phyloP scores from a whole-genome alignment of 2,329 filamentous ascomycete genomes.

The Fusarium foetens region DNA sequence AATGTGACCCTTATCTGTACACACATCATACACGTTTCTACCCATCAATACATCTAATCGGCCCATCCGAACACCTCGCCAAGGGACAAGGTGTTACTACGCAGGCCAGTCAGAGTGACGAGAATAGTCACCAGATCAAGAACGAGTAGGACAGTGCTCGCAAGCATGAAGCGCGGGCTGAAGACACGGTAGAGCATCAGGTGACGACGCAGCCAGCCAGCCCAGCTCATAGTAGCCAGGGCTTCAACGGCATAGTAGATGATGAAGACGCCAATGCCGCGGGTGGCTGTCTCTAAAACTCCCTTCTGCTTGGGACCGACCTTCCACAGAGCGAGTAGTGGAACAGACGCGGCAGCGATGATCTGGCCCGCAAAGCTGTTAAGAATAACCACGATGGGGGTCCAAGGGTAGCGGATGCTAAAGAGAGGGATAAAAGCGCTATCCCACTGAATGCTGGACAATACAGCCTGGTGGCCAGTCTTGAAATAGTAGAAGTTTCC shows the following conservation, averaged over 20 bases:
- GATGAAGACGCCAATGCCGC: conserved; percentile 78
- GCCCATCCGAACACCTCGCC: conserved; percentile 89
- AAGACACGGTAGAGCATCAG: conserved; percentile 98
- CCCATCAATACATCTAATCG: conserved; percentile 50
- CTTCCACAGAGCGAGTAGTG: conserved; percentile 90
- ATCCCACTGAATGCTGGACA: conserved; percentile 95
- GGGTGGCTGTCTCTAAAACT: conserved; percentile 75
- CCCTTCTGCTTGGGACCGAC: conserved; percentile 77
- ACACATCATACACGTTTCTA: conserved; percentile 25
- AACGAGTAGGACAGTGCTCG: conserved; percentile 74
- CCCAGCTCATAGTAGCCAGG: conserved; percentile 89
- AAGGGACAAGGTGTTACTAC: conserved; percentile 81
- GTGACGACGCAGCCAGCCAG: conserved; percentile 86
- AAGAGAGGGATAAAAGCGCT: conserved; percentile 89
- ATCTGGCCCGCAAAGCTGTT: conserved; percentile 94
- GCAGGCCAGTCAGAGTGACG: conserved; percentile 77
- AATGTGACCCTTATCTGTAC: neutral
- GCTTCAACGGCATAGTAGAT: conserved; percentile 86
- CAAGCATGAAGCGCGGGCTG: conserved; percentile 88
- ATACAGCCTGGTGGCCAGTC: conserved; percentile 91
- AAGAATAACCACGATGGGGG: conserved; percentile 79
- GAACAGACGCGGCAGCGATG: conserved; percentile 80
- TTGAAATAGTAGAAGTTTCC: conserved; percentile 98
- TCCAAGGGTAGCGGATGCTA: conserved; percentile 88
- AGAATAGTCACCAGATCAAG: conserved; percentile 80